Percentiles rank a stretch among this genome's conserved stretches.
Conservation (phyloP, 371 early-diverging fungal species). For the Lichtheimia hyalospora region DNA sequence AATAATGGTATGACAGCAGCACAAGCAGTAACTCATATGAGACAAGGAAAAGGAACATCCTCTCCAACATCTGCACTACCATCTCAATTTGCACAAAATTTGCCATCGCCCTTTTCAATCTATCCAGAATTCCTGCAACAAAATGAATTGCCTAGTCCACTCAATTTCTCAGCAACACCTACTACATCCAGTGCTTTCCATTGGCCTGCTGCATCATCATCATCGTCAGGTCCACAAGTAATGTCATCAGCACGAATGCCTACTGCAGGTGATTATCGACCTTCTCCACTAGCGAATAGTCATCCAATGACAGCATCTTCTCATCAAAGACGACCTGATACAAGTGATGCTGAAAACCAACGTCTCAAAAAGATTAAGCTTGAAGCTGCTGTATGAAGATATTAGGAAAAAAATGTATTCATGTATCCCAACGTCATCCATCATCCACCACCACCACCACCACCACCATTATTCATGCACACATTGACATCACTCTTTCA, state of each 20-base stretch:
- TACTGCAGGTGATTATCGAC: slow-evolving; percentile 17
- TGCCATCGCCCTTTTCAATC: slow-evolving; percentile 76
- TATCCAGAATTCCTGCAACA: slow-evolving; percentile 75
- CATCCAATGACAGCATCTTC: not conserved
- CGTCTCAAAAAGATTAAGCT: slow-evolving; percentile 9
- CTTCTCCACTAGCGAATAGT: slow-evolving; percentile 19
- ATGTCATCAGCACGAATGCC: slow-evolving; percentile 1
- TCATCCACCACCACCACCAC: not conserved
- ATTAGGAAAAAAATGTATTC: not conserved
- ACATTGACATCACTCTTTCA: not conserved
- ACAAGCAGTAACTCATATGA: not conserved
- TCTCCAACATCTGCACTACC: slow-evolving; percentile 46
- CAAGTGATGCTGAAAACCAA: slow-evolving; percentile 5
- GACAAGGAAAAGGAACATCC: slow-evolving; percentile 2
- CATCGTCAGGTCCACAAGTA: not conserved
- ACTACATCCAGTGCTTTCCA: slow-evolving; percentile 55
- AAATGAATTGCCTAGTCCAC: slow-evolving; percentile 62
- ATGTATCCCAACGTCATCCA: not conserved
- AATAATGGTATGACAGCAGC: not conserved
- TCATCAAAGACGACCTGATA: slow-evolving; percentile 1
- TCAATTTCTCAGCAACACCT: slow-evolving; percentile 64
- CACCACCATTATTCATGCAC: too few species aligned
- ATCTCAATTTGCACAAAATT: slow-evolving; percentile 71
- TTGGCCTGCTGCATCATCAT: slow-evolving; percentile 50
- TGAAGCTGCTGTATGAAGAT: slow-evolving; percentile 4